Percentiles rank a stretch among this genome's conserved stretches.
These are phyloP conservation scores for Fusarium beomiforme DNA, from an alignment of 2,329 filamentous ascomycete species.

Conservation along the genomic window DNA sequence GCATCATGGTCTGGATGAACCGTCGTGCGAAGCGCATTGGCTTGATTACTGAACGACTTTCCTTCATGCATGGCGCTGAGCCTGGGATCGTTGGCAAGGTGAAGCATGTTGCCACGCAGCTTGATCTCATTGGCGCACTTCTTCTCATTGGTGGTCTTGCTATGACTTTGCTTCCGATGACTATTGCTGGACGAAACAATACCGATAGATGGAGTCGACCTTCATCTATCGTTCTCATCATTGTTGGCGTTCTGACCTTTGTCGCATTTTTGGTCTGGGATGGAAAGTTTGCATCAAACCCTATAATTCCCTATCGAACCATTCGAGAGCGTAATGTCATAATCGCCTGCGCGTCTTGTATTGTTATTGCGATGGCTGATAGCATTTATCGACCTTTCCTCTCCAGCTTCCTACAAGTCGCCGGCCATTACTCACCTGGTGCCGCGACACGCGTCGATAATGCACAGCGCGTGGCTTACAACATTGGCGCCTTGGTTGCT, in stretches of 20 bases:
- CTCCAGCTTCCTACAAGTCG: constrained; percentile 26
- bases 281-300: constrained; percentile 18
- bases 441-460: constrained; percentile 29
- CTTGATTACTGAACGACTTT: background rate
- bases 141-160: constrained; percentile 25
- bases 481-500: constrained; percentile 6
- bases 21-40: constrained; percentile 12
- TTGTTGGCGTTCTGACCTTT: constrained; percentile 17
- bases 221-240: constrained; percentile 22
- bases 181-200: constrained; percentile 26
- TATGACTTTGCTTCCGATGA: constrained; percentile 30
- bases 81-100: background rate
- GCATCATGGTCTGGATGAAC: constrained; percentile 32
- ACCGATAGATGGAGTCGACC: constrained; percentile 27
- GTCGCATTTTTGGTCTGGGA: constrained; percentile 23
- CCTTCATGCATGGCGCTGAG: constrained; percentile 3
- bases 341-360: constrained; percentile 22
- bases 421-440: constrained; percentile 22
- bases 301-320: constrained; percentile 28
- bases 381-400: constrained; percentile 28
- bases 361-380: constrained; percentile 31
- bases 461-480: constrained; percentile 23
- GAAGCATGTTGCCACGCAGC: constrained; percentile 1
- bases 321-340: constrained; percentile 32
- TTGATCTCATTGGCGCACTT: constrained; percentile 23